Evolutionary conservation across 1,139 yeast genomes (phyloP).

Genomic region (Geotrichum klebahnii): DNA sequence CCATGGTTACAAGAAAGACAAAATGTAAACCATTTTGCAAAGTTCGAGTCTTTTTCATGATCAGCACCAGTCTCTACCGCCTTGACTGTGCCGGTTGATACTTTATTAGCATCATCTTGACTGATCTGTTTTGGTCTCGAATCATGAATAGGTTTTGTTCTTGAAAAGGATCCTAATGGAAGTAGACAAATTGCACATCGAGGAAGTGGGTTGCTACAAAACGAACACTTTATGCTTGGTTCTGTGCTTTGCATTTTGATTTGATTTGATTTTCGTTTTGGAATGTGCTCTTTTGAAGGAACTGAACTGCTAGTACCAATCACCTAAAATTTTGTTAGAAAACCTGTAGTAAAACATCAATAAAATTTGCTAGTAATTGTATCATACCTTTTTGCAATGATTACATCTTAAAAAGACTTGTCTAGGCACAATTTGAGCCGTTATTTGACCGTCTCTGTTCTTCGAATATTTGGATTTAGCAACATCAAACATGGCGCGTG

Average conservation of each 20-base stretch:
- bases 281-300: not conserved
- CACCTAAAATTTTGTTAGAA: not conserved
- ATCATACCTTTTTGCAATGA: conserved; percentile 62
- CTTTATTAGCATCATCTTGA: no score
- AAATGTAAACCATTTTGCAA: conserved; percentile 68
- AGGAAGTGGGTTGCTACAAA: conserved; percentile 86
- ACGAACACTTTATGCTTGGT: conserved; percentile 52
- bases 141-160: conserved; percentile 23
- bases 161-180: conserved; percentile 64
- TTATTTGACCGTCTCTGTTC: conserved; percentile 48
- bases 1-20: conserved; percentile 91
- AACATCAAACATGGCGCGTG: conserved; percentile 82
- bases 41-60: conserved; percentile 23
- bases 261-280: conserved; percentile 8
- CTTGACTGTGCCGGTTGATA: no score
- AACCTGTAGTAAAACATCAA: conserved; percentile 5
- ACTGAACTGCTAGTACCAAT: conserved; percentile 4
- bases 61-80: no score
- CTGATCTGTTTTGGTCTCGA: no score
- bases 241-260: conserved; percentile 14
- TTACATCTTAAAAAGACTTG: conserved; percentile 79
- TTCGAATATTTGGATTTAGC: conserved; percentile 63
- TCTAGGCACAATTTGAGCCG: conserved; percentile 55
- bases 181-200: conserved; percentile 84
- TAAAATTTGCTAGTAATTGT: conserved; percentile 19